Evolutionary conservation across 2,329 filamentous ascomycete genomes (phyloP), one percentile per base, ranked within the genome.

Genomic region (Diaporthe citri): DNA sequence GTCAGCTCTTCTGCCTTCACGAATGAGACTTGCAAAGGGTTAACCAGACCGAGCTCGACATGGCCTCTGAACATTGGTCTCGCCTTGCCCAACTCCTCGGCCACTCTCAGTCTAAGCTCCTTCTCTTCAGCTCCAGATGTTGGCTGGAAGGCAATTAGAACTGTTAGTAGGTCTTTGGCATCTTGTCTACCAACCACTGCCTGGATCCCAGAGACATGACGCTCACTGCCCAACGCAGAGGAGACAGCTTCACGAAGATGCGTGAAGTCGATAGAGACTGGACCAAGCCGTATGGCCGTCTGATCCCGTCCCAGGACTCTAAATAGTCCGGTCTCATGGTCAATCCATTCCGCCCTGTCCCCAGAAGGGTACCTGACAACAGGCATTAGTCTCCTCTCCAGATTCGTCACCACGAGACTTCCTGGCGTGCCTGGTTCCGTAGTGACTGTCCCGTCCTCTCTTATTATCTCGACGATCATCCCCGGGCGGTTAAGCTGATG

Each of bases 331-430:
- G 48, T 15, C 4, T 43, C 31, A 5, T 10, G 36, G 25, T 74
- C 72, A 10, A 74, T 41, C 72, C 72, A 74, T 20, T 48, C 48
- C 15, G 51, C 72, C 36, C 60, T 55, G 52, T 74, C 72, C 9
- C 64, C 72, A 20, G 72, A 74, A 1, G 64, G 72, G 31, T 74
- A 74, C 6, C 52, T 55, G n/a, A 74, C 51, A 25, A 70, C 62
- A 36, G 72, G 64, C 72, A 71, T 71, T 8, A 71, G 34, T 17
- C 43, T 57, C 7, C 57, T 43, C 28, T 51, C 55, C 31, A 64
- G 22, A 43, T 75, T 64, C 22, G 73, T 67, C 12, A 75, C 69
- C 22, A 75, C 67, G 8, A 52, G 46, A 13, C 46, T 55, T 15
- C 64, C 64, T 13, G 31, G 64, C 4, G 46, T 39, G 7, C 64